Evolutionary conservation across 345 rosid species (phyloP), one percentile per base, ranked within the genome.

Genomic region (Salix brachista): DNA sequence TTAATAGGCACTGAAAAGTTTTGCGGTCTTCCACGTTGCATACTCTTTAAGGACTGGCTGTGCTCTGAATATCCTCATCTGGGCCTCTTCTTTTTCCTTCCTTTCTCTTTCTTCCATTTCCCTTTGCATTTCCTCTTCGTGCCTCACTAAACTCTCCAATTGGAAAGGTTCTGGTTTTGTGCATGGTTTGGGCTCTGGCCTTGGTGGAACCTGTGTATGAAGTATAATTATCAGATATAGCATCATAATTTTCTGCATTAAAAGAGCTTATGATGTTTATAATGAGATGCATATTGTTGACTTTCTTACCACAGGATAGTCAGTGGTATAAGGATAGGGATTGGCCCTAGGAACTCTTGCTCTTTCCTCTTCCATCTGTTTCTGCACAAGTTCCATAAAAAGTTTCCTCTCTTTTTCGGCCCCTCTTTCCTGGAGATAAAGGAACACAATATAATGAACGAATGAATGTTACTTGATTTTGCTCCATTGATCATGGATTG

Each of bases 271-370:
- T 12, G 32, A 39, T n/a, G 75, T 46, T 42, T 42, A 18, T 2
- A 65, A 48, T 13, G 60, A 73, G 52, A 37, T 60, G 39, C 25
- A 69, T 26, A 50, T 69, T 30, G 8, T 41, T 3, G 58, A 62
- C 78, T 18, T 12, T 18, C 36, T 30, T 93, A 96, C 99, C 98
- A 94, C 94, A 7, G 98, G 98, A 82, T 85, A 96, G 66, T 96
- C 99, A 7, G 99, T 94, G 12, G 98, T 92, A 76, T 92, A 96
- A 37, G 99, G 99, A 83, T 94, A 94, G 71, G 99, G 99, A 52
- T 73, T 87, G 56, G 97, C 97, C 85, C 87, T 92, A 32, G 93
- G 97, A 71, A 94, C 78, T 75, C 96, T 88, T 25, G 89, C 88
- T 70, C 78, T 88, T 88, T 90, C 99, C 77, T 89, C 98, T 75